A percentile compares a stretch with the other conserved stretches of the same genome.
These are phyloP conservation scores for Phanerochaete sordida DNA, from an alignment of 768 basidiomycete genomes.

Conservation along the genomic window DNA sequence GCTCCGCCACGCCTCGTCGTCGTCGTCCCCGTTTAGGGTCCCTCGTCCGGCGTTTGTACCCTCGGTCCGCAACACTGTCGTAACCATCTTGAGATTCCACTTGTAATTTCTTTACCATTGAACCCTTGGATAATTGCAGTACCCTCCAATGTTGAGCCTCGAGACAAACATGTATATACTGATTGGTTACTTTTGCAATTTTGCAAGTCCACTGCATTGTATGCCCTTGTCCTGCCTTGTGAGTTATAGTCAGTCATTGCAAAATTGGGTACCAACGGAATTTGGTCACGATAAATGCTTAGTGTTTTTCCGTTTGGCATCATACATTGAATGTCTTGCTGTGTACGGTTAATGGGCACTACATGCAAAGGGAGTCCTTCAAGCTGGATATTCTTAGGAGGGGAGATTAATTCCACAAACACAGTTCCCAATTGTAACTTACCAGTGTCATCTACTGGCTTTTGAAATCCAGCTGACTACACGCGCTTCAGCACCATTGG, in stretches of 20 bases:
- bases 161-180: slow-evolving; percentile 20
- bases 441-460: neutral
- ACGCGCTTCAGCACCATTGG: slow-evolving; percentile 22
- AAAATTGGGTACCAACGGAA: slow-evolving; percentile 20
- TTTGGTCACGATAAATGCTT: slow-evolving; percentile 12
- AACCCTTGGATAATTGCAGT: slow-evolving; percentile 19
- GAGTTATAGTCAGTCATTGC: slow-evolving; percentile 25
- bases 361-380: slow-evolving; percentile 21
- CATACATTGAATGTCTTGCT: slow-evolving; percentile 8
- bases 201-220: slow-evolving; percentile 16
- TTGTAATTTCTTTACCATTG: slow-evolving; percentile 9
- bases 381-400: slow-evolving; percentile 10
- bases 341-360: slow-evolving; percentile 13
- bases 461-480: slow-evolving; percentile 17
- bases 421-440: slow-evolving; percentile 15
- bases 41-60: no score
- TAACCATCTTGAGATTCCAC: slow-evolving; percentile 13
- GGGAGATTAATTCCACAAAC: slow-evolving; percentile 18
- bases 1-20: no score
- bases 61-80: no score
- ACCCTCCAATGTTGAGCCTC: slow-evolving; percentile 12
- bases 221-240: slow-evolving; percentile 18
- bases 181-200: slow-evolving; percentile 18
- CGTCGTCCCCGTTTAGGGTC: no score
- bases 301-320: slow-evolving; percentile 12